A percentile compares a stretch with the other conserved stretches of the same genome.
phyloP scores from a whole-genome alignment of 768 basidiomycete genomes.

The Tephrocybe sp. region DNA sequence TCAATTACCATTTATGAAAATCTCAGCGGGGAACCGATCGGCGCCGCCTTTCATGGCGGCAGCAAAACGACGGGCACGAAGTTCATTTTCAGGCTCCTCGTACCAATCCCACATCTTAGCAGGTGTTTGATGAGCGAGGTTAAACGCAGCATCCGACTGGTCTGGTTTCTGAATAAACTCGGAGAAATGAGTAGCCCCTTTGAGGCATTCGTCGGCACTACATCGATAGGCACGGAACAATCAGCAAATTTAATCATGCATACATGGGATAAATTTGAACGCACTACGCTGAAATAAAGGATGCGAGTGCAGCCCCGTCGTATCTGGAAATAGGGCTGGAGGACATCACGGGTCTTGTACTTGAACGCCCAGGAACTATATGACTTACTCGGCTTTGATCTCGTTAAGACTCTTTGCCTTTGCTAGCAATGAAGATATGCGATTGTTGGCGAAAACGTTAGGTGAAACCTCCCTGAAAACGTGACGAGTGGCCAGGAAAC shows the following conservation, averaged over 20 bases:
- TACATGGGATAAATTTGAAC: background rate
- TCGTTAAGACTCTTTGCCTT: conserved; percentile 25
- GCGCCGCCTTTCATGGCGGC: conserved; percentile 24
- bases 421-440: conserved; percentile 26
- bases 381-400: conserved; percentile 25
- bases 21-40: conserved; percentile 17
- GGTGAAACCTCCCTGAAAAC: conserved; percentile 23
- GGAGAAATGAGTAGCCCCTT: conserved; percentile 11
- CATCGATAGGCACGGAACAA: background rate
- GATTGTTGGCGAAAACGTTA: conserved; percentile 24
- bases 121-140: conserved; percentile 20
- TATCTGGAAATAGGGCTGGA: conserved; percentile 17
- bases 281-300: conserved; percentile 16
- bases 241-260: background rate
- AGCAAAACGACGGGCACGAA: conserved; percentile 23
- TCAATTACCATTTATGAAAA: conserved; percentile 17
- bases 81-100: conserved; percentile 28
- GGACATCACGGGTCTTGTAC: background rate
- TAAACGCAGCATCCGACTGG: conserved; percentile 19
- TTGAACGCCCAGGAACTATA: background rate
- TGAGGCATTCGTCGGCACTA: conserved; percentile 24
- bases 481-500: conserved; percentile 22
- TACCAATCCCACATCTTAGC: conserved; percentile 29
- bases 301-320: conserved; percentile 15
- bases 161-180: conserved; percentile 18